phyloP scores from a whole-genome alignment of 1,284 basidiomycete genomes.

The Microbotryum intermedium region DNA sequence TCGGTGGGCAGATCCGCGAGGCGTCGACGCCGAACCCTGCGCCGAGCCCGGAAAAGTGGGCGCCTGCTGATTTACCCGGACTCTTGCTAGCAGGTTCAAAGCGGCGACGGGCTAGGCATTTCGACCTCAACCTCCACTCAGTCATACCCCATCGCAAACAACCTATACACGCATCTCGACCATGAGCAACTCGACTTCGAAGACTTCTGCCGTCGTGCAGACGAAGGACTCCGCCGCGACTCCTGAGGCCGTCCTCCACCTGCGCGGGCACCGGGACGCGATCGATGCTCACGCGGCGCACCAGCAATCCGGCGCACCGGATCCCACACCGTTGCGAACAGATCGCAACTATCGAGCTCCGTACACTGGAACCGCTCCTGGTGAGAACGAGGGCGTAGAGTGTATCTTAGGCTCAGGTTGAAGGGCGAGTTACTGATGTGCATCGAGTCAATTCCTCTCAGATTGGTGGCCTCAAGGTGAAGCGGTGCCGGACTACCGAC shows the following conservation, averaged over 20 bases:
- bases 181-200: neutral
- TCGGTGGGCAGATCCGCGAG: no score
- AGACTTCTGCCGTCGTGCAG: neutral
- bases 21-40: no score
- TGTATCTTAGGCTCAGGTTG: neutral
- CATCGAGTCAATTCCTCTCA: neutral
- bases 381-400: neutral
- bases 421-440: neutral
- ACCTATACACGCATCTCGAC: neutral
- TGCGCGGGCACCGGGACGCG: conserved; percentile 1
- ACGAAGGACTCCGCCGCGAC: neutral
- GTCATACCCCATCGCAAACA: neutral
- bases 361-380: neutral
- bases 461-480: conserved; percentile 3
- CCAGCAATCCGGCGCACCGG: neutral
- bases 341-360: conserved; percentile 3
- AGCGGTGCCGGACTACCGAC: neutral
- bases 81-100: no score
- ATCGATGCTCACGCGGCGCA: neutral
- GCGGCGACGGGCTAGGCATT: neutral
- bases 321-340: neutral
- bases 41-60: no score
- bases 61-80: no score
- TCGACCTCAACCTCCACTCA: neutral
- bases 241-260: neutral